Evolutionary conservation across 495 filamentous ascomycete genomes (phyloP), one percentile per base, ranked within the genome.

Genomic region (Mycothermus thermophilus): DNA sequence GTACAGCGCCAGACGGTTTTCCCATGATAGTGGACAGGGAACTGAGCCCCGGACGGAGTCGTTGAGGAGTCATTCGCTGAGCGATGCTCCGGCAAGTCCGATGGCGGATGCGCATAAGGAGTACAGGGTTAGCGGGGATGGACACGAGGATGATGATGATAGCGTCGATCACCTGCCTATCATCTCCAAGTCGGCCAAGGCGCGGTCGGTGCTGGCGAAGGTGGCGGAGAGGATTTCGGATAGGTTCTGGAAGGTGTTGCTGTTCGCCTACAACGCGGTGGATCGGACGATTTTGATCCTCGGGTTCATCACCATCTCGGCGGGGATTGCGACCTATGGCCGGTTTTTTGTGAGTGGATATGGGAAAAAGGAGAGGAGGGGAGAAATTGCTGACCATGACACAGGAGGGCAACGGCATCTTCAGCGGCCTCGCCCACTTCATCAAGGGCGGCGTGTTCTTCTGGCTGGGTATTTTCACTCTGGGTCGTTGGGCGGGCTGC

Each of bases 361-460:
- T n/a, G 12, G 20, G 46, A 50, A 20, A 49, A 26, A 21, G 8
- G 9, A 2, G 29, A 23, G 22, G 14, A 18, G 10, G 77, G 72
- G 69, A 73, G 19, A 8, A 8, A 6, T 2, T 34, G 11, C 28
- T 37, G 16, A 48, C 25, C 14, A 27, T 8, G 3, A 14, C 4
- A 13, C 17, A 54, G 51, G 50, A 55, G 38, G 50, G 52, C 19
- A 5, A 21, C 8, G 28, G 20, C 1, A 43, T 55, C 8, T 55
- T 93, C 67, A 87, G 79, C 47, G 83, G 86, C 4, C 64, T 93
- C 23, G 88, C 90, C 21, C 90, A 96, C 56, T 92, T 82, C 57
- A 81, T 95, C 54, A 97, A 96, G 52, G 90, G 88, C 34, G 83
- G 84, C n/a, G 82, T 96, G 37, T 97, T 97, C 61, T 83, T 95